Evolutionary conservation across 2,329 filamentous ascomycete species (phyloP).

Genomic region (Tricladium varicosporioides): DNA sequence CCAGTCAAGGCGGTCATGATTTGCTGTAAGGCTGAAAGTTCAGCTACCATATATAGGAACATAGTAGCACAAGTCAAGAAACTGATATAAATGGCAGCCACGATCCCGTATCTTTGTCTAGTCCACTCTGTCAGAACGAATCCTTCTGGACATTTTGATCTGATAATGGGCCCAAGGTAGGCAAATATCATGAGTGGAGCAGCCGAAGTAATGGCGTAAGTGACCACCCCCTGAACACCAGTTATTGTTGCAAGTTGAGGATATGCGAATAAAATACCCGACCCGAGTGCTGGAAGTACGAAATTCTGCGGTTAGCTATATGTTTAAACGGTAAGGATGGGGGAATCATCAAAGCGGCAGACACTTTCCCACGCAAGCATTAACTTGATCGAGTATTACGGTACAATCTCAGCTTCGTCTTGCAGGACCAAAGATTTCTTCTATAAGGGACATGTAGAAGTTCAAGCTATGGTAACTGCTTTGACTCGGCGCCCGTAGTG

Average conservation of each 20-base stretch:
- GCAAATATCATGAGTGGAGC: slow-evolving; percentile 75
- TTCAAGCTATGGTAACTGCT: slow-evolving; percentile 49
- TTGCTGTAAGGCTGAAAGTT: slow-evolving; percentile 78
- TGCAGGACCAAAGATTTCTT: slow-evolving; percentile 27
- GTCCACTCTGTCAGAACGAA: slow-evolving; percentile 87
- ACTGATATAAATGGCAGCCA: slow-evolving; percentile 71
- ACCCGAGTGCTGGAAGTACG: slow-evolving; percentile 65
- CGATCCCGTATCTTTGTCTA: slow-evolving; percentile 69
- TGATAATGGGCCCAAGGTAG: slow-evolving; percentile 71
- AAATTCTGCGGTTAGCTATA: slow-evolving; percentile 42
- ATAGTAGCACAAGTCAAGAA: slow-evolving; percentile 76
- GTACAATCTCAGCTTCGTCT: slow-evolving; percentile 88
- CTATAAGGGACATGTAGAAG: slow-evolving; percentile 34
- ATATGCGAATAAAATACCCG: slow-evolving; percentile 80
- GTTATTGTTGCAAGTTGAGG: slow-evolving; percentile 76
- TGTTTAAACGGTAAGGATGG: slow-evolving; percentile 28
- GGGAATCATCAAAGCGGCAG: slow-evolving; percentile 69
- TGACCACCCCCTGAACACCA: slow-evolving; percentile 73
- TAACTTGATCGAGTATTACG: slow-evolving; percentile 98
- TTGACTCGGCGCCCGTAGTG: slow-evolving; percentile 83
- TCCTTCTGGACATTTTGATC: slow-evolving; percentile 76
- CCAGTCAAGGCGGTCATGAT: slow-evolving; percentile 74
- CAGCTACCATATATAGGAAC: slow-evolving; percentile 84
- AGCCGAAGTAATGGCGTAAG: slow-evolving; percentile 72
- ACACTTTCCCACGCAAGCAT: slow-evolving; percentile 98